Base-by-base conservation (phyloP, 371 early-diverging fungal genomes). In the Mucor mucedo region DNA sequence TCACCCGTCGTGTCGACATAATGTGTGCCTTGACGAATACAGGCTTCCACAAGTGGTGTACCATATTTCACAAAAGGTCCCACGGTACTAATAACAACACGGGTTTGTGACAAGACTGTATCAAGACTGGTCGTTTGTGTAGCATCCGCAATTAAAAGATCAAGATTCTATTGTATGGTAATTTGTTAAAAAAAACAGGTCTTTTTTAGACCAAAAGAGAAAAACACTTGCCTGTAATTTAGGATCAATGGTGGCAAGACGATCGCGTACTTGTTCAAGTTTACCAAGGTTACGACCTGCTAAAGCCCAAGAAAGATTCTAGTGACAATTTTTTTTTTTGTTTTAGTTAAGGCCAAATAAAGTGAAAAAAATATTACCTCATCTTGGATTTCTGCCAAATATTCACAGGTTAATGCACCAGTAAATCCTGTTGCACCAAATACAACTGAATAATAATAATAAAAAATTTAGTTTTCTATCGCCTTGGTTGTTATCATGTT, bases 1-100 rank as follows among this genome's bases (percentile, higher is more conserved):
- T 97, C 97, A 30, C 96, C 98, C 14, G 95, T 93, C 11, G 90
- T 91, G 68, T 98, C 98, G 29, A 95, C 82, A 62, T 98, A 98
- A 72, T 98, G 91, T 1, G 96, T 94, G 6, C 76, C 77, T 27
- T 85, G 83, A 13, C 87, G 78, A 33, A 97, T 87, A 63, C 96
- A 95, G 2, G 95, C 87, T 21, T 89, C 89, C 7, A 97, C 91
- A 6, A 94, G 79, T 9, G 85, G 83, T 16, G 85, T 85, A 14
- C 93, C 93, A 29, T 85, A 85, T 41, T 72, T 66, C 42, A 79
- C 58, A 63, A 77, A 85, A 5, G 84, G 84, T 10, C 83, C 70
- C 5, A 92, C 94, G 14, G 95, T 95, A 40, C 92, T 89, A 2
- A 97, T 77, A 2, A 97, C 77, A 28, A 97, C 93, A 48, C 80